Evolutionary conservation across 2,329 filamentous ascomycete genomes (phyloP).

Genomic region (Orbilia ellipsospora): DNA sequence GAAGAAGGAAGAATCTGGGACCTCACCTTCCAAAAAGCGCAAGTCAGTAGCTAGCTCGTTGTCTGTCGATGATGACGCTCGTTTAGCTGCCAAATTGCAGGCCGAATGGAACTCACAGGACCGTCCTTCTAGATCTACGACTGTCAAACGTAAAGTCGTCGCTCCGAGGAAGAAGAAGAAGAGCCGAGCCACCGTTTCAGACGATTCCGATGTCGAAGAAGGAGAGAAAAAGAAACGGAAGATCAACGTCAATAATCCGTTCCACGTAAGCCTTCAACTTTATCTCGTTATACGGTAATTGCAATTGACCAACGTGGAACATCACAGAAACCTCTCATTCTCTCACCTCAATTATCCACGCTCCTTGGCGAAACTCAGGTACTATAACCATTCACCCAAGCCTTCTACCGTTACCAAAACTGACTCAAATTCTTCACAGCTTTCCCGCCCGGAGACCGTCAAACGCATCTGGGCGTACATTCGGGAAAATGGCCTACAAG

Average conservation of each 20-base stretch:
- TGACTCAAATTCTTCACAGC: constrained; percentile 65
- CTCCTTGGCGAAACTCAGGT: constrained; percentile 77
- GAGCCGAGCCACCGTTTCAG: constrained; percentile 80
- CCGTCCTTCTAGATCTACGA: constrained; percentile 68
- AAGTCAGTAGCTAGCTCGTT: constrained; percentile 64
- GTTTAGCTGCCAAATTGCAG: constrained; percentile 86
- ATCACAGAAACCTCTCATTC: constrained; percentile 72
- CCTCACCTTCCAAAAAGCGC: constrained; percentile 60
- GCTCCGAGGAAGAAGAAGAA: constrained; percentile 70
- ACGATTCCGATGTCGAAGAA: constrained; percentile 64
- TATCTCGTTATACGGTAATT: neutral
- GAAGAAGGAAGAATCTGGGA: constrained; percentile 60
- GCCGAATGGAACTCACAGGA: constrained; percentile 82
- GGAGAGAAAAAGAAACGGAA: constrained; percentile 73
- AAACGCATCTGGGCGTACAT: constrained; percentile 98
- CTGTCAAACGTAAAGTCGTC: constrained; percentile 76
- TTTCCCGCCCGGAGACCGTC: constrained; percentile 93
- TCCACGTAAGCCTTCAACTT: constrained; percentile 71
- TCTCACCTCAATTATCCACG: constrained; percentile 76
- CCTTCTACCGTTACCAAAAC: neutral
- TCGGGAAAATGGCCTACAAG: constrained; percentile 86
- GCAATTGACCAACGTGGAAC: constrained; percentile 15
- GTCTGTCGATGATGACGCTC: constrained; percentile 81
- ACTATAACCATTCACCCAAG: constrained; percentile 56
- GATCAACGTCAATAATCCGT: constrained; percentile 82